Conservation (phyloP, 1,284 basidiomycete species). For the Ustilago lituana region DNA sequence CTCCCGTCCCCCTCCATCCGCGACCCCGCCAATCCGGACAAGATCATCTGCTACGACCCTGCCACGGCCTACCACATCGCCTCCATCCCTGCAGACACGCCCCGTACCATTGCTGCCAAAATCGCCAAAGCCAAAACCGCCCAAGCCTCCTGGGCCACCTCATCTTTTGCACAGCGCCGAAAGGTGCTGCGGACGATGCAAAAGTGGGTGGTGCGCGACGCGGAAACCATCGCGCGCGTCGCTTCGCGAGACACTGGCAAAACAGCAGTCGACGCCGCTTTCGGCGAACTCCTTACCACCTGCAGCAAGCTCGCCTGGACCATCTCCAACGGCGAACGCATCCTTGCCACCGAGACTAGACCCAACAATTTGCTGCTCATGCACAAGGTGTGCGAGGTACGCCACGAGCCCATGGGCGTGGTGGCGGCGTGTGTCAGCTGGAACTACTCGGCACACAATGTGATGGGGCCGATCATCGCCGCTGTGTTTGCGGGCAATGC, state of each 20-base stretch:
- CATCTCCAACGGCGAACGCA: slow-evolving; percentile 49
- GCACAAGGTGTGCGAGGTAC: slow-evolving; percentile 81
- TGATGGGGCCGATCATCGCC: slow-evolving; percentile 90
- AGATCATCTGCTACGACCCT: slow-evolving; percentile 89
- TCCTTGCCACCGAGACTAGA: slow-evolving; percentile 46
- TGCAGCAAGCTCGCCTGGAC: slow-evolving; percentile 62
- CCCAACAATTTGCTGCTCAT: slow-evolving; percentile 78
- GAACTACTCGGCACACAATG: slow-evolving; percentile 80
- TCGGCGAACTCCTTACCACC: slow-evolving; percentile 64
- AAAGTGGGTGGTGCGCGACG: slow-evolving; percentile 88
- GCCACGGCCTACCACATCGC: slow-evolving; percentile 82
- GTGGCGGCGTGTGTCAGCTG: slow-evolving; percentile 92
- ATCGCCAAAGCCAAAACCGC: slow-evolving; percentile 76
- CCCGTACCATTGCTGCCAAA: slow-evolving; percentile 76
- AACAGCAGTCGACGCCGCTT: slow-evolving; percentile 75
- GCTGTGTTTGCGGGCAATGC: slow-evolving; percentile 89
- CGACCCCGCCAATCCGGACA: slow-evolving; percentile 61
- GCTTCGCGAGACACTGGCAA: slow-evolving; percentile 95
- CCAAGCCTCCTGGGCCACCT: slow-evolving; percentile 77
- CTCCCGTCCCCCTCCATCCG: slow-evolving; percentile 32
- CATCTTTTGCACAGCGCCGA: slow-evolving; percentile 79
- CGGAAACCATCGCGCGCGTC: slow-evolving; percentile 84
- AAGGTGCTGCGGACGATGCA: slow-evolving; percentile 84
- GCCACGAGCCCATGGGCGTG: slow-evolving; percentile 92
- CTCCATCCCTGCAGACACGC: slow-evolving; percentile 76